A percentile compares a stretch with the other conserved stretches of the same genome.
These are phyloP conservation scores for Beta corolliflora DNA, from an alignment of 179 eudicot genomes.

Conservation along the genomic window DNA sequence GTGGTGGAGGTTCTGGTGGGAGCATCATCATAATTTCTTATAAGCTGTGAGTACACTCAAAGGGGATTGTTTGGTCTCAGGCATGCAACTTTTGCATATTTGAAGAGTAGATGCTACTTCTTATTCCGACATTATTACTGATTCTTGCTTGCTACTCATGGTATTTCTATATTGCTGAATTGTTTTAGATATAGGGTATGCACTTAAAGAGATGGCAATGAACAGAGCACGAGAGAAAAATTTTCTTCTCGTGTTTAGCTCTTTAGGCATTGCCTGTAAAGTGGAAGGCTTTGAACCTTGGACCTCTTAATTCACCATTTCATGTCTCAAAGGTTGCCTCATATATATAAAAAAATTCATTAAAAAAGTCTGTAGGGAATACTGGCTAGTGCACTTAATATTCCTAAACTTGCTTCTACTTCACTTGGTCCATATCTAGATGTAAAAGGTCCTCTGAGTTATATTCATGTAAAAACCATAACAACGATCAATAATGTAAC, in stretches of 20 bases:
- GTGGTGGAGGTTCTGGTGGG: constrained; percentile 96
- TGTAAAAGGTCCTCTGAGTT: not conserved
- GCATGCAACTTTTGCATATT: constrained; percentile 4
- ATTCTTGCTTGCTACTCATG: not conserved
- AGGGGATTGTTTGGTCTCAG: not conserved
- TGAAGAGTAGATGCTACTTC: not conserved
- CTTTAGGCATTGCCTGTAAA: not conserved
- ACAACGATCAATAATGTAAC: not conserved
- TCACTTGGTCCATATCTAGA: not conserved
- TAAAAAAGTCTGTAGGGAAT: not conserved
- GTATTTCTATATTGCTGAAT: not conserved
- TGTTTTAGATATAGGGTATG: not conserved
- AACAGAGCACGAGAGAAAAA: not conserved
- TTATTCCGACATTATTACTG: not conserved
- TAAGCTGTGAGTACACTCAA: constrained; percentile 68
- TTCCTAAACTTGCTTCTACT: not conserved
- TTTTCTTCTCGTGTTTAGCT: not conserved
- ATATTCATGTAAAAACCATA: not conserved
- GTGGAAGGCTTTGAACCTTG: not conserved
- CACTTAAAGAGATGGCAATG: not conserved
- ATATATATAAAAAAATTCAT: not conserved
- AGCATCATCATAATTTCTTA: constrained; percentile 62
- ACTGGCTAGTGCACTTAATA: not conserved
- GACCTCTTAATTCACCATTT: not conserved
- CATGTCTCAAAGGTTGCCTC: not conserved